Percentiles rank a stretch among this genome's conserved stretches.
phyloP scores from a whole-genome alignment of 2,329 filamentous ascomycete species.

The Penicillium digitatum region DNA sequence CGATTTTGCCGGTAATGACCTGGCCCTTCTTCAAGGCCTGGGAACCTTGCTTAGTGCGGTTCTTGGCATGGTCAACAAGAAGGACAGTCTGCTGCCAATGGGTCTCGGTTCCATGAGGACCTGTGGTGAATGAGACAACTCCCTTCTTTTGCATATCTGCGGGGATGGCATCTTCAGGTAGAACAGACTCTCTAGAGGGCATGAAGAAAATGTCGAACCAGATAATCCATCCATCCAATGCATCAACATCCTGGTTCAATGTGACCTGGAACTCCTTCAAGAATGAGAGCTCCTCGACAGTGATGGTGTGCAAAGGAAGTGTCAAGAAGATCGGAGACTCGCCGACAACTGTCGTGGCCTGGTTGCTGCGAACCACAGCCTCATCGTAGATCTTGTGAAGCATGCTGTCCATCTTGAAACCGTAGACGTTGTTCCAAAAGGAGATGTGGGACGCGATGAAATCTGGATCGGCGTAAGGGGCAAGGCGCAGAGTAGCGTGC shows the following conservation, averaged over 20 bases:
- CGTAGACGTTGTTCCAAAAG: constrained; percentile 91
- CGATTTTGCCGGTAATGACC: constrained; percentile 62
- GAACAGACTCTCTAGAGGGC: constrained; percentile 50
- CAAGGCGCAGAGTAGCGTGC: constrained; percentile 76
- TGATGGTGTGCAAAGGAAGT: constrained; percentile 71
- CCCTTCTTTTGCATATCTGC: constrained; percentile 62
- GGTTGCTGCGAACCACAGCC: constrained; percentile 69
- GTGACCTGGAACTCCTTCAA: constrained; percentile 62
- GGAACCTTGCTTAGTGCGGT: constrained; percentile 33
- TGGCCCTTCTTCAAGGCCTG: constrained; percentile 52
- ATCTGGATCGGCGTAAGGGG: constrained; percentile 72
- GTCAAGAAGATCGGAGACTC: constrained; percentile 64
- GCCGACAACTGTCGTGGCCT: constrained; percentile 51
- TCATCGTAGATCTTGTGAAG: constrained; percentile 76
- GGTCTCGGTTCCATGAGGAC: constrained; percentile 69
- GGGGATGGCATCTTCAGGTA: constrained; percentile 55
- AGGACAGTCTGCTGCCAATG: constrained; percentile 88
- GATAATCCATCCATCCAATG: constrained; percentile 79
- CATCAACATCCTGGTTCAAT: constrained; percentile 59
- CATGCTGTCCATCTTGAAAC: constrained; percentile 93
- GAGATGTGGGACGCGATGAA: constrained; percentile 72
- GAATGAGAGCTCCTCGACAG: constrained; percentile 70
- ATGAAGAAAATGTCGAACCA: constrained; percentile 97
- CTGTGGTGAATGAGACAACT: constrained; percentile 78
- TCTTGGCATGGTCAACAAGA: constrained; percentile 58